A percentile compares a stretch with the other conserved stretches of the same genome.
phyloP scores from a whole-genome alignment of 495 filamentous ascomycete genomes.

The Ascobolus immersus region DNA sequence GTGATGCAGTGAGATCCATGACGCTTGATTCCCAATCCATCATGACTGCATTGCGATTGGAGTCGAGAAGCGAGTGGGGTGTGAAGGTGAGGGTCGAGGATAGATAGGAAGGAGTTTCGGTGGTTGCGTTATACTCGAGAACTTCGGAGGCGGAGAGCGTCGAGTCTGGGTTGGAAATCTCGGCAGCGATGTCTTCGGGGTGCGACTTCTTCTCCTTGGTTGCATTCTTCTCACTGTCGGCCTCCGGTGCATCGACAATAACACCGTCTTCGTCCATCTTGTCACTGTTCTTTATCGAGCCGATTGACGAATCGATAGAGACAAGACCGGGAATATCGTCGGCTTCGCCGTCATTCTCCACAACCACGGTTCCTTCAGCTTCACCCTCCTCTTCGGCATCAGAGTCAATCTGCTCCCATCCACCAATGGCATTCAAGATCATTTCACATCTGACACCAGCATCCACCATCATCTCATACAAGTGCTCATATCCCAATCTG shows the following conservation, averaged over 20 bases:
- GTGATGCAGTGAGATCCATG: slow-evolving; percentile 51
- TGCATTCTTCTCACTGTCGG: slow-evolving; percentile 6
- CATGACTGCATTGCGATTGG: slow-evolving; percentile 74
- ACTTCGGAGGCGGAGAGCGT: slow-evolving; percentile 19
- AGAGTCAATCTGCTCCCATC: slow-evolving; percentile 37
- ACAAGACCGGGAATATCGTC: background rate
- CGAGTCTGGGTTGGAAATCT: slow-evolving; percentile 9
- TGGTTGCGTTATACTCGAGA: no score
- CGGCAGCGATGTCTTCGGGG: slow-evolving; percentile 5
- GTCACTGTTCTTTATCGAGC: no score
- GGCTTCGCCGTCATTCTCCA: background rate
- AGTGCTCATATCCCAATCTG: slow-evolving; percentile 37
- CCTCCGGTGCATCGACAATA: no score
- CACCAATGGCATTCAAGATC: slow-evolving; percentile 47
- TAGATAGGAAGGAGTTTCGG: no score
- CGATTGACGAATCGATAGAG: no score
- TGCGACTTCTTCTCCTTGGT: slow-evolving; percentile 9
- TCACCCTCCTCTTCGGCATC: slow-evolving; percentile 24
- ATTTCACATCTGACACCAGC: slow-evolving; percentile 82
- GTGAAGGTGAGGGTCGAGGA: slow-evolving; percentile 49
- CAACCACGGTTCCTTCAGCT: slow-evolving; percentile 4
- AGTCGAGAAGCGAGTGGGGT: slow-evolving; percentile 44
- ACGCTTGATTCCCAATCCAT: slow-evolving; percentile 88
- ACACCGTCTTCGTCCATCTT: slow-evolving; percentile 10
- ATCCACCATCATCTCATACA: slow-evolving; percentile 72